A percentile compares a stretch with the other conserved stretches of the same genome.
These are phyloP conservation scores for Kodamaea kakaduensis DNA, from an alignment of 805 yeast species.

Conservation along the genomic window DNA sequence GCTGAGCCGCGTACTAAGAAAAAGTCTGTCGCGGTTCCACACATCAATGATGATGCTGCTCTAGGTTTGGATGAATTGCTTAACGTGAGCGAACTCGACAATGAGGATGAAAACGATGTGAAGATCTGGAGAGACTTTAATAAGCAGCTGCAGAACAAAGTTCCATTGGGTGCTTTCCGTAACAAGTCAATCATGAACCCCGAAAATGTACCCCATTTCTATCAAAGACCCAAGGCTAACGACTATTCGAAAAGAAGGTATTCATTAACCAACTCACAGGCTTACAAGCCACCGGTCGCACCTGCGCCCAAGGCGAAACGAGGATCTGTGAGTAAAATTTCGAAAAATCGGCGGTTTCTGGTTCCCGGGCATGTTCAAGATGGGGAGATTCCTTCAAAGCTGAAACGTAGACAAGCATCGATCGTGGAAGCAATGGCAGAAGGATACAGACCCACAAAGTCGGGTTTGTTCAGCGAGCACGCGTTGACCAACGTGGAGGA, in stretches of 20 bases:
- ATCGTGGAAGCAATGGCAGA: conserved; percentile 73
- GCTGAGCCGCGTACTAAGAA: conserved; percentile 17
- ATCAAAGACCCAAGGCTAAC: conserved; percentile 24
- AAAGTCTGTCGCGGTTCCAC: conserved; percentile 6
- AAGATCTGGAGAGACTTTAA: conserved; percentile 45
- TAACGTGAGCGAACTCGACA: conserved; percentile 84
- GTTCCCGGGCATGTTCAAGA: conserved; percentile 1
- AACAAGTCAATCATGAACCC: conserved; percentile 50
- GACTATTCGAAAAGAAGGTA: conserved; percentile 25
- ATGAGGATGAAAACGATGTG: conserved; percentile 56
- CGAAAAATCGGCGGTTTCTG: conserved; percentile 5
- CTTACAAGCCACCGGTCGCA: conserved; percentile 1
- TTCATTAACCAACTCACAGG: conserved; percentile 13
- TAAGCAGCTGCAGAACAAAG: conserved; percentile 38
- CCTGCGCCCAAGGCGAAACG: conserved; percentile 7
- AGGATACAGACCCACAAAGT: conserved; percentile 69
- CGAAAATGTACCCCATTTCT: conserved; percentile 21
- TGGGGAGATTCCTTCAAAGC: conserved; percentile 23
- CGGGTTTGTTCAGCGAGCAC: conserved; percentile 73
- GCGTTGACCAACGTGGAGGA: conserved; percentile 75
- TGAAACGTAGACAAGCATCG: conserved; percentile 56
- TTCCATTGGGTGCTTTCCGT: conserved; percentile 88
- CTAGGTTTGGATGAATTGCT: conserved; percentile 71
- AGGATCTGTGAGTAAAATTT: conserved; percentile 8
- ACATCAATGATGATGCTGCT: conserved; percentile 33